Base-by-base conservation (phyloP, 164 flowering plant genomes). In the Euptelea pleiosperma region DNA sequence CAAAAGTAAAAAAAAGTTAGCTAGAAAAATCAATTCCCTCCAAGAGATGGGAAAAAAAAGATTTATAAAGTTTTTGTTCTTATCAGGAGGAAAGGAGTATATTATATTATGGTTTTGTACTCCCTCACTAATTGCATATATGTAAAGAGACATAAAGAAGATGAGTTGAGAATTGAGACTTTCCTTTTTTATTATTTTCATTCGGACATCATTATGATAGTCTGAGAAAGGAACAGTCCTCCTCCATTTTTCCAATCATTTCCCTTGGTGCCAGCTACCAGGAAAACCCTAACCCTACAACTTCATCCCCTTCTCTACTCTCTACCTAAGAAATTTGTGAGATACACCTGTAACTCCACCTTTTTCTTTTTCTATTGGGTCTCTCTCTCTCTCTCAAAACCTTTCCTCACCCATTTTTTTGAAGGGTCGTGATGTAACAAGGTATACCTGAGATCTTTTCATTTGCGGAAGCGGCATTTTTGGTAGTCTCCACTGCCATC, bases 191-290 rank as follows among this genome's bases (percentile, higher is more conserved):
- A 16, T 31, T 40, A 26, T 48, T 35, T 35, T 11, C 25, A 36
- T 49, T 50, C 26, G 28, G 16, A 11, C 56, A 37, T 50, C 46
- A 60, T 50, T 39, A 39, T 52, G 55, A 30, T 49, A 28, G 36
- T 21, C 41, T 19, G 39, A 61, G 64, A 51, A n/a, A 40, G 47
- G 47, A 61, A 51, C 64, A 61, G 10, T 62, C 49, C 35, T 46
- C 56, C 34, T 43, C 34, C 40, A 56, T 56, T 64, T 49, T 67
- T 29, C 51, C 66, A 68, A 46, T 68, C 66, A 64, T 52, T 60
- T 64, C 63, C 58, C 66, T n/a, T 61, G 53, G 72, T 64, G 76
- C 70, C 72, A 64, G n/a, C n/a, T n/a, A n/a, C n/a, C n/a, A 72
- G 64, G 71, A 71, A 57, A 31, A 37, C 52, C n/a, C 9, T 24